phyloP scores from a whole-genome alignment of 352 stramenopile species.

The Lagenidium giganteum region DNA sequence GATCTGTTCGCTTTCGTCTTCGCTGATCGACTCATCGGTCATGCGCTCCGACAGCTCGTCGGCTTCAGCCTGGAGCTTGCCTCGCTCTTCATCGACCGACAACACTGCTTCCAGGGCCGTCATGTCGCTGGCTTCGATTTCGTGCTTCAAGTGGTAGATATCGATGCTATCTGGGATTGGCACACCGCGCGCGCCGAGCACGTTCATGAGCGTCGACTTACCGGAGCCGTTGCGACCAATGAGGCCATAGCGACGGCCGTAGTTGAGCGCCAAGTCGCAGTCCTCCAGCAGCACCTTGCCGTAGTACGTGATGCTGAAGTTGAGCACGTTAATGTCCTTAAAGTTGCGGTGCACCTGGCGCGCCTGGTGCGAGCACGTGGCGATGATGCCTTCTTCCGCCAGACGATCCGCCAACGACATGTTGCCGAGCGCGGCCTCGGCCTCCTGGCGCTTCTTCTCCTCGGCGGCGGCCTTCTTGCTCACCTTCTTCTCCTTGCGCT shows the following conservation, averaged over 20 bases:
- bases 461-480: slow-evolving; percentile 68
- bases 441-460: slow-evolving; percentile 73
- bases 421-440: slow-evolving; percentile 49
- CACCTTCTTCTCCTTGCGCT: slow-evolving; percentile 78
- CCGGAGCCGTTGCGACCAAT: slow-evolving; percentile 95
- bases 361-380: slow-evolving; percentile 93
- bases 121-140: slow-evolving; percentile 93
- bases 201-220: slow-evolving; percentile 97
- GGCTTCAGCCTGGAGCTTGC: slow-evolving; percentile 89
- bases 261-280: slow-evolving; percentile 96
- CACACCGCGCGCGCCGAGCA: slow-evolving; percentile 92
- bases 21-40: slow-evolving; percentile 80
- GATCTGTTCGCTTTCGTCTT: slow-evolving; percentile 80
- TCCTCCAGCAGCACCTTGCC: slow-evolving; percentile 95
- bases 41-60: slow-evolving; percentile 92
- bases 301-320: slow-evolving; percentile 96
- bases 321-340: slow-evolving; percentile 97
- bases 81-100: slow-evolving; percentile 92
- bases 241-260: slow-evolving; percentile 96
- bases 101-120: slow-evolving; percentile 95
- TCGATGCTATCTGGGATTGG: slow-evolving; percentile 95
- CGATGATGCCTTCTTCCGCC: slow-evolving; percentile 92
- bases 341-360: slow-evolving; percentile 92
- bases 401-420: slow-evolving; percentile 88
- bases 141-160: slow-evolving; percentile 96